Base-by-base conservation (phyloP, 2,329 filamentous ascomycete genomes). In the Botrytis fragariae region DNA sequence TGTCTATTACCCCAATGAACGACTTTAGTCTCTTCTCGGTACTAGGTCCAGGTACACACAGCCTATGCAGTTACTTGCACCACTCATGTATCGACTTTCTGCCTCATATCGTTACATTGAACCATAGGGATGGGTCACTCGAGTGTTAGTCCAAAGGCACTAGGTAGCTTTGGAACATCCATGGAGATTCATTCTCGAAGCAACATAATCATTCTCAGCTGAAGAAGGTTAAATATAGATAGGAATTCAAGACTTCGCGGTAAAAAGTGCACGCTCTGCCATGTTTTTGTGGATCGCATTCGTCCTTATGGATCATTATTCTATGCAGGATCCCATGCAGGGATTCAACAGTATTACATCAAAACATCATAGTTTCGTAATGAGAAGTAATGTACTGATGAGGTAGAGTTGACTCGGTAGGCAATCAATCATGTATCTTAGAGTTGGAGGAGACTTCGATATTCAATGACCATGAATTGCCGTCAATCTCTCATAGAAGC, bases 311-410 rank as follows among this genome's bases (percentile, higher is more conserved):
- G 45, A 42, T 57, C 16, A 57, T 5, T 29, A 67, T 45, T 65
- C 37, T 65, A 48, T 69, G 65, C 65, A 69, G 65, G 65, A 69
- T 69, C 65, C 48, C 45, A 57, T 57, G 25, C 65, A 69, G 48
- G 65, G 65, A 57, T 69, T 42, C 37, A 12, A 42, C 3, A 57
- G 65, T 32, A 68, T 68, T 22, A 68, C 32, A 29, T 54, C 45
- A 68, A 63, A 67, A 29, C 64, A 42, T 57, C 65, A 68, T 42
- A 29, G 29, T 39, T 39, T 61, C 35, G 59, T 62, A 62, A 62
- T 39, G 60, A 25, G 37, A n/a, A 62, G 59, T 37, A 37, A 25
- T 1, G 25, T n/a, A 51, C 22, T 12, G 12, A 4, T 51, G 12
- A 16, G 22, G 22, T n/a, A 51, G 48, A 63, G 61, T 37, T 65